Evolutionary conservation across 2,329 filamentous ascomycete species (phyloP), one percentile per base, ranked within the genome.

Genomic region (Neonectria faginata): DNA sequence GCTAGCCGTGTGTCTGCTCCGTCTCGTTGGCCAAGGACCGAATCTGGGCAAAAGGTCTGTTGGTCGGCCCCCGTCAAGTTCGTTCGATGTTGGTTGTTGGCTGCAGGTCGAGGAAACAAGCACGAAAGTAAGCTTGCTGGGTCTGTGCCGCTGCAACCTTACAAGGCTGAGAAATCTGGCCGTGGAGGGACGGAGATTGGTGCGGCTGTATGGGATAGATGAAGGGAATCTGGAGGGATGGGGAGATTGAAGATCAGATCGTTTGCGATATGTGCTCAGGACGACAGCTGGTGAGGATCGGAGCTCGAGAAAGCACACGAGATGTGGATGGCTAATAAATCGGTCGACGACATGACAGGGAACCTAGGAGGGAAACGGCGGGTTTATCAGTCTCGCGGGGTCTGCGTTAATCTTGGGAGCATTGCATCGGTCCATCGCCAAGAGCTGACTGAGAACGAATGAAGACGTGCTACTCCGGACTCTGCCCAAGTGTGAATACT

Each of bases 81-180:
- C n/a, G 27, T 33, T 41, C 25, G 47, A 39, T 51, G 22, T 44
- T 48, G 27, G 25, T 20, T 44, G 57, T 60, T 54, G 50, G 48
- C 57, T 60, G 57, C 57, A 52, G 50, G 50, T 47, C 27, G 33
- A 47, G 44, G 39, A 18, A 51, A 33, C 27, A 54, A 47, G 25
- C 57, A 20, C n/a, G 10, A n/a, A 5, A 18, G 39, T 5, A n/a
- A 44, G 29, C 29, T 20, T 47, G 18, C 50, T 42, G 44, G 57
- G 48, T 51, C 50, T 60, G 57, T 51, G 57, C 52, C 50, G 45
- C 39, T 60, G 48, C 57, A 60, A 60, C 57, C 57, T 54, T 27
- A 29, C 57, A 54, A 54, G 48, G 50, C 57, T 60, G 39, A 60
- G 52, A 44, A 41, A 36, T 59, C 29, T 25, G 57, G 48, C 41